These are phyloP conservation scores for Orychophragmus violaceus DNA, from an alignment of 345 rosid species.

Conservation along the genomic window DNA sequence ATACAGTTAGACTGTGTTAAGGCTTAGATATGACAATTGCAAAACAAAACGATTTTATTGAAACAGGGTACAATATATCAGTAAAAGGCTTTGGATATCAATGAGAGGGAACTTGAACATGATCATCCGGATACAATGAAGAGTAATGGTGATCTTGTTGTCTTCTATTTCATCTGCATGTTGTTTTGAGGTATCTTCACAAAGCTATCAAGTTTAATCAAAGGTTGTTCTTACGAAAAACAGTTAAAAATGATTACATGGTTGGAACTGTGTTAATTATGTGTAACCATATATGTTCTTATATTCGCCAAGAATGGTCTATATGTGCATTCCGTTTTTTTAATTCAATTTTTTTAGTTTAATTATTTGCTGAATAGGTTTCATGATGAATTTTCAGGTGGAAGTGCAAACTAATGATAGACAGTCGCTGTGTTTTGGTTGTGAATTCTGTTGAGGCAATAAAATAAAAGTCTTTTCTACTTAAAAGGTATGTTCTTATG, in stretches of 20 bases:
- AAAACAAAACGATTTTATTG: conserved; percentile 22
- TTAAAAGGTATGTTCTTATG: no score
- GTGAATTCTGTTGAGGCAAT: no score
- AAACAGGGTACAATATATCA: conserved; percentile 94
- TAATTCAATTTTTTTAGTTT: no score
- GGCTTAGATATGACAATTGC: conserved; percentile 1
- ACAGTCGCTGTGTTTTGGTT: no score
- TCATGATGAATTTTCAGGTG: no score
- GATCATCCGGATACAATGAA: conserved; percentile 99
- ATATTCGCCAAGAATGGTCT: no score
- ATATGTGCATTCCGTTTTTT: no score
- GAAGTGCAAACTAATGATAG: no score
- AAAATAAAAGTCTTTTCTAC: no score
- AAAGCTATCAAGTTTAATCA: conserved; percentile 96
- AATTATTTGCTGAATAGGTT: no score
- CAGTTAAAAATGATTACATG: background rate
- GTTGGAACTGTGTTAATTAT: conserved; percentile 4
- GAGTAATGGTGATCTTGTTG: conserved; percentile 99
- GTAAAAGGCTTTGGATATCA: conserved; percentile 98
- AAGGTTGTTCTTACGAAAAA: conserved; percentile 36
- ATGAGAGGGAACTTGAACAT: conserved; percentile 96
- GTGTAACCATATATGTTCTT: no score
- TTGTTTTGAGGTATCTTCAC: conserved; percentile 96
- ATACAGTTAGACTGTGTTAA: conserved; percentile 15
- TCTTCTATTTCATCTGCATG: conserved; percentile 97